These are phyloP conservation scores for Beta lomatogona DNA, from an alignment of 179 eudicot genomes.

Conservation along the genomic window DNA sequence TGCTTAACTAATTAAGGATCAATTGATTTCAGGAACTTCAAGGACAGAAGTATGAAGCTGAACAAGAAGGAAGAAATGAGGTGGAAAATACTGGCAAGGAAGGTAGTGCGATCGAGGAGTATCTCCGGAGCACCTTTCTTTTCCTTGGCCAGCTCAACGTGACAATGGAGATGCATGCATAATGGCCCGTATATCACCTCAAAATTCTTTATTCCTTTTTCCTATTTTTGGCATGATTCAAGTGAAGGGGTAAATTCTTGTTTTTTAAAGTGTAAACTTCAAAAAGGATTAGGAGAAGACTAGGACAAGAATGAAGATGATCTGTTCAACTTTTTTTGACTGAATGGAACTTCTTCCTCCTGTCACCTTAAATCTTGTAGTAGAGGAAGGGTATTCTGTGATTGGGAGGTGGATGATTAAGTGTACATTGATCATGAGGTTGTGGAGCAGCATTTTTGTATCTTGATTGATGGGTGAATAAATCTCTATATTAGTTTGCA, in stretches of 20 bases:
- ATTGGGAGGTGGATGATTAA: background rate
- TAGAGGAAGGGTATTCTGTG: slow-evolving; percentile 6
- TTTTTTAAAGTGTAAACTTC: slow-evolving; percentile 3
- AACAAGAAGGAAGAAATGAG: slow-evolving; percentile 87
- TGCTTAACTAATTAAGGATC: background rate
- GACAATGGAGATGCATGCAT: slow-evolving; percentile 14
- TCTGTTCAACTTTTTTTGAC: slow-evolving; percentile 4
- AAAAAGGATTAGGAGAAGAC: background rate
- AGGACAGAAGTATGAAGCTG: slow-evolving; percentile 50
- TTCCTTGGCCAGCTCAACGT: slow-evolving; percentile 38
- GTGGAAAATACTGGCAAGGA: slow-evolving; percentile 85
- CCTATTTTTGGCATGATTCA: background rate
- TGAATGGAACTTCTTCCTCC: slow-evolving; percentile 16
- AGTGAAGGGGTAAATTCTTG: background rate
- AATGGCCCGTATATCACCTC: background rate
- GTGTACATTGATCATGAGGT: slow-evolving; percentile 1
- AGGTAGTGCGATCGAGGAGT: slow-evolving; percentile 69
- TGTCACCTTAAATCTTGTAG: background rate
- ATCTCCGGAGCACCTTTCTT: slow-evolving; percentile 71
- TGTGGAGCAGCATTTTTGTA: background rate
- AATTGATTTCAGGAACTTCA: slow-evolving; percentile 54
- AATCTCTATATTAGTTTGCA: background rate
- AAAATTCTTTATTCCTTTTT: slow-evolving; percentile 24
- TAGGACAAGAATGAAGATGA: slow-evolving; percentile 10
- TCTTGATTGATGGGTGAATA: background rate